Conservation (phyloP, 805 yeast species). For the Schwanniomyces occidentalis region DNA sequence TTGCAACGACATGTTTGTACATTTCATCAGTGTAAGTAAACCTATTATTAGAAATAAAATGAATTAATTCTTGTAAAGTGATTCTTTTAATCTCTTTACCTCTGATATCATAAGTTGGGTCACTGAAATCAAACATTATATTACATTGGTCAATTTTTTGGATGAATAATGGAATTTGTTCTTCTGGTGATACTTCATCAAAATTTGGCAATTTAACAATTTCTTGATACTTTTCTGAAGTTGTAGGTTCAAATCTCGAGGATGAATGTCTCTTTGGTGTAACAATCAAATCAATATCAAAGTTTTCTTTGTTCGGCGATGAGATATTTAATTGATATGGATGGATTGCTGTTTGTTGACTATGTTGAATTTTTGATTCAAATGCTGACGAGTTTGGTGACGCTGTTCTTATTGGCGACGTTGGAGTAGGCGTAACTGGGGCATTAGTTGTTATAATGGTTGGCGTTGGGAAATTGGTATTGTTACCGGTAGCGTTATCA, state of each 20-base stretch:
- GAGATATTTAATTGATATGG: conserved; percentile 38
- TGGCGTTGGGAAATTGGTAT: too few species aligned
- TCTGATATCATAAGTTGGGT: conserved; percentile 86
- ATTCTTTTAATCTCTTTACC: conserved; percentile 91
- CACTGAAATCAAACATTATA: conserved; percentile 85
- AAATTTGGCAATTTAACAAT: conserved; percentile 80
- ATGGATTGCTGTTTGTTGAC: conserved; percentile 18
- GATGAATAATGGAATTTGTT: conserved; percentile 74
- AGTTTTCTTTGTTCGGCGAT: conserved; percentile 63
- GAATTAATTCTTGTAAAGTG: conserved; percentile 86
- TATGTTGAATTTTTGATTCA: conserved; percentile 14
- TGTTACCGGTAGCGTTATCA: conserved; percentile 9
- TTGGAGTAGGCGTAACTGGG: conserved; percentile 18
- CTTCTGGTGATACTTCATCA: conserved; percentile 81
- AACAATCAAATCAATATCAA: conserved; percentile 75
- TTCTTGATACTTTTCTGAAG: conserved; percentile 41
- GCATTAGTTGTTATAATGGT: conserved; percentile 15
- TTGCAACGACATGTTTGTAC: conserved; percentile 82
- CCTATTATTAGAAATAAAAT: conserved; percentile 79
- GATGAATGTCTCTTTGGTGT: conserved; percentile 89
- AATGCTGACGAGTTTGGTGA: conserved; percentile 4
- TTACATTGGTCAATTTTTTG: conserved; percentile 94
- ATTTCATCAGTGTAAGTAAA: conserved; percentile 87
- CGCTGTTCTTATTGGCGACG: conserved; percentile 7
- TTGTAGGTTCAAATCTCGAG: conserved; percentile 79